phyloP scores from a whole-genome alignment of 1,284 basidiomycete species.

The Cutaneotrichosporon cutaneum region DNA sequence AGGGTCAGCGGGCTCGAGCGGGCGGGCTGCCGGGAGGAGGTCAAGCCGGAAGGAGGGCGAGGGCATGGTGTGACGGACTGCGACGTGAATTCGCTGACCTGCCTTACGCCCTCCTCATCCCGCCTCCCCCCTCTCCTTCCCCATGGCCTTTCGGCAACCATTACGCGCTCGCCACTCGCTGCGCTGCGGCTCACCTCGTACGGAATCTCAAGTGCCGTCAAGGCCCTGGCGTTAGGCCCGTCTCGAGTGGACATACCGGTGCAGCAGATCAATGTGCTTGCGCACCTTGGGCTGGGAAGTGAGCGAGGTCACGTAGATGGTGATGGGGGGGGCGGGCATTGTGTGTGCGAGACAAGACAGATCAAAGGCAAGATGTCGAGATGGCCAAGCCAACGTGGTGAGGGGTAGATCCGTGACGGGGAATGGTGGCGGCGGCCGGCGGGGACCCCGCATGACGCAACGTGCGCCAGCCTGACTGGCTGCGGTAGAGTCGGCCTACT shows the following conservation, averaged over 20 bases:
- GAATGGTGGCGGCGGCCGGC: background rate
- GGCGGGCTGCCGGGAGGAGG: too few species aligned
- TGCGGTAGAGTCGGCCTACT: too few species aligned
- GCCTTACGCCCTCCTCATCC: too few species aligned
- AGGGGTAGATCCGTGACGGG: background rate
- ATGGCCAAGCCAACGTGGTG: background rate
- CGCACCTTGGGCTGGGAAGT: slow-evolving; percentile 47
- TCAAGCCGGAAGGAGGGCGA: background rate
- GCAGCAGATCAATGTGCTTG: slow-evolving; percentile 45
- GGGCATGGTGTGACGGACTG: too few species aligned
- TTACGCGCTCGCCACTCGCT: too few species aligned
- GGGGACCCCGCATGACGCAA: slow-evolving; percentile 1
- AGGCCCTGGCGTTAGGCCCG: slow-evolving; percentile 15
- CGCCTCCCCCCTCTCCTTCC: background rate
- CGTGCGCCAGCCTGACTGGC: background rate
- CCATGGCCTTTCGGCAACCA: too few species aligned
- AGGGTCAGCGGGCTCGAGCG: background rate
- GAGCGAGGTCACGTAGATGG: slow-evolving; percentile 41
- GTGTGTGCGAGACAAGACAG: background rate
- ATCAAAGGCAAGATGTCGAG: background rate
- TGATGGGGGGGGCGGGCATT: slow-evolving; percentile 40
- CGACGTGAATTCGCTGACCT: too few species aligned
- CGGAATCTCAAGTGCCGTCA: slow-evolving; percentile 43
- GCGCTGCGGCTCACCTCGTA: slow-evolving; percentile 37
- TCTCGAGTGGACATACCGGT: slow-evolving; percentile 30